Evolutionary conservation across 768 basidiomycete genomes (phyloP).

Genomic region (Hydnomerulius pinastri): DNA sequence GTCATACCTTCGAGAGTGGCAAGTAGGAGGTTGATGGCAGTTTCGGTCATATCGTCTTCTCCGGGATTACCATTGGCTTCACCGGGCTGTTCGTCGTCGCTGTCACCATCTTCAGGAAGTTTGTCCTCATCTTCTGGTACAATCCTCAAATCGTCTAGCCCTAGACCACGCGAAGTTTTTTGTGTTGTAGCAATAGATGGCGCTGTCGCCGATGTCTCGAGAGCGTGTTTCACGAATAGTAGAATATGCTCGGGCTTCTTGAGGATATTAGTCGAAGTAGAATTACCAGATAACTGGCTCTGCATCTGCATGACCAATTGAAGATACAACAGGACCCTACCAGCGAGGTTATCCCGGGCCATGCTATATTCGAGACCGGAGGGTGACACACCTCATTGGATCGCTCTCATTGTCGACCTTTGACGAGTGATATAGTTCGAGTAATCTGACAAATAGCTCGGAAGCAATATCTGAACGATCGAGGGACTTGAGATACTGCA

Average conservation of each 20-base stretch:
- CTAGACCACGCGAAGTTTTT: conserved; percentile 23
- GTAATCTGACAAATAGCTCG: conserved; percentile 68
- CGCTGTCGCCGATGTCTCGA: conserved; percentile 44
- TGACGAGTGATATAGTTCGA: conserved; percentile 63
- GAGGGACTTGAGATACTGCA: conserved; percentile 62
- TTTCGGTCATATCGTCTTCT: conserved; percentile 71
- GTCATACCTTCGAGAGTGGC: conserved; percentile 81
- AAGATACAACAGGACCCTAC: conserved; percentile 69
- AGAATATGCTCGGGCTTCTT: conserved; percentile 69
- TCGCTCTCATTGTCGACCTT: conserved; percentile 19
- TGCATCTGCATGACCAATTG: conserved; percentile 87
- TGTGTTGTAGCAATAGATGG: background rate
- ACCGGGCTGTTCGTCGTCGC: conserved; percentile 51
- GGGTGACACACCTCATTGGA: conserved; percentile 22
- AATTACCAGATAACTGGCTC: conserved; percentile 57
- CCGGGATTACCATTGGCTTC: conserved; percentile 40
- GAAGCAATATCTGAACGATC: conserved; percentile 71
- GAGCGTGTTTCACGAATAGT: conserved; percentile 78
- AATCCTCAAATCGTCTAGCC: conserved; percentile 39
- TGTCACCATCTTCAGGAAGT: conserved; percentile 55
- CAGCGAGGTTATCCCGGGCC: conserved; percentile 5
- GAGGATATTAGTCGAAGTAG: conserved; percentile 57
- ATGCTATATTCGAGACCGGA: background rate
- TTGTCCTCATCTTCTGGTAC: conserved; percentile 36
- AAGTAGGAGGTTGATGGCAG: conserved; percentile 78